Conservation (phyloP, 2,329 filamentous ascomycete species). For the Colletotrichum musae region DNA sequence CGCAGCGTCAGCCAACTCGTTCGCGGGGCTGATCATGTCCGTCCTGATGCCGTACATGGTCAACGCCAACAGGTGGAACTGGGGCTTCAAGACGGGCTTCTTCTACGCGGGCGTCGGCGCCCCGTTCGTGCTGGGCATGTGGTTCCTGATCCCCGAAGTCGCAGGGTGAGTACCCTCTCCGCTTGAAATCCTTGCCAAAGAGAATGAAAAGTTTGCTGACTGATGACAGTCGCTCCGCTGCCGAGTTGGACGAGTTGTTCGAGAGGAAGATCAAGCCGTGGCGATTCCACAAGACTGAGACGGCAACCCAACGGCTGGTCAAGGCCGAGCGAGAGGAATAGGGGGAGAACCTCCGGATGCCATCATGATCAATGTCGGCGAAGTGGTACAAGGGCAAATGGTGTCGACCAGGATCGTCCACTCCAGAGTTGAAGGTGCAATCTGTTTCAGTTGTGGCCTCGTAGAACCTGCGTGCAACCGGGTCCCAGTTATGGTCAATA, state of each 20-base stretch:
- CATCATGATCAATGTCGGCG: not conserved
- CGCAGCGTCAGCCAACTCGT: conserved; percentile 45
- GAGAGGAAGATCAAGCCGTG: conserved; percentile 47
- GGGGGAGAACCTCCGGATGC: not conserved
- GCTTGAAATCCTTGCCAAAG: no score
- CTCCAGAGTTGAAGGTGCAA: no score
- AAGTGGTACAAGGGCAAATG: no score
- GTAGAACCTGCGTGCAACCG: no score
- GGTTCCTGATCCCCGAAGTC: conserved; percentile 40
- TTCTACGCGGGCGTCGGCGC: conserved; percentile 48
- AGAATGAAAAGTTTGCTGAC: no score
- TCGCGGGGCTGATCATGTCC: conserved; percentile 41
- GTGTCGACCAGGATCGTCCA: no score
- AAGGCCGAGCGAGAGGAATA: conserved; percentile 1
- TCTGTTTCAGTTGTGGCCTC: no score
- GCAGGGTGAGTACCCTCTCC: conserved; percentile 12
- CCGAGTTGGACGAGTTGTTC: conserved; percentile 48
- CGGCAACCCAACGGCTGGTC: conserved; percentile 35
- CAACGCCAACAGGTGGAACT: conserved; percentile 49
- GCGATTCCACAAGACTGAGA: conserved; percentile 42
- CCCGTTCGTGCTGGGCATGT: conserved; percentile 47
- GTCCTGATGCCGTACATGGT: conserved; percentile 51
- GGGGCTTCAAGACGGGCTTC: conserved; percentile 50
- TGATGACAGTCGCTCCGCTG: conserved; percentile 36
- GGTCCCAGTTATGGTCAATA: no score